Base-by-base conservation (phyloP, 2,329 filamentous ascomycete species). In the Clonostachys chloroleuca region DNA sequence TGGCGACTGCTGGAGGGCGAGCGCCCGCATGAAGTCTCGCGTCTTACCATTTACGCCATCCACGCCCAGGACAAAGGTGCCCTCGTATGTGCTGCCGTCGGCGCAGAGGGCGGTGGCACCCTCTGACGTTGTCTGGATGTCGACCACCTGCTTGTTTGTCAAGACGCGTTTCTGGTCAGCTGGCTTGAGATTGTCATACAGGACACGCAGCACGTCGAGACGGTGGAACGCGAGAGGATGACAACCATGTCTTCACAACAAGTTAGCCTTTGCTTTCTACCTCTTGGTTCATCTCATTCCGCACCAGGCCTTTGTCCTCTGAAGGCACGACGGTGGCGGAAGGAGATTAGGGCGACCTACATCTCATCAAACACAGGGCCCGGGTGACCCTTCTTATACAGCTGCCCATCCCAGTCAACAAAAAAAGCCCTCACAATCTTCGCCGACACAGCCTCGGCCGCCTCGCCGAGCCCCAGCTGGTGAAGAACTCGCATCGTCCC, bases 21-120 rank as follows among this genome's bases (percentile, higher is more conserved):
- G 42, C 34, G 35, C 43, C 36, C 45, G 18, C 42, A 48, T 44
- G 47, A 45, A 44, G 4, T 41, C 24, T 12, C 47, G 44, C 8
- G 41, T 42, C 34, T 46, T 49, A 43, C 47, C 46, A 42, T 49
- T 34, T 20, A 43, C 44, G 12, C 47, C 47, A 17, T 49, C 47
- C 12, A 44, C 47, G 16, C 47, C 47, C 6, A 49, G 34, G 18
- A 49, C 47, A 13, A 49, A 43, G 40, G 34, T 34, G 9, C 47
- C 47, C 12, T 43, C 10, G 20, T 44, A 43, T 2, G 36, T 41
- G 13, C 40, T 43, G 34, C 47, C 47, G 41, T 49, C 47, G 6
- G 47, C 47, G 30, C 44, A 46, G 14, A 24, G 33, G 9, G 46
- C 47, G 8, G n/a, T 30, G 12, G 46, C 47, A 41, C 44, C 47